Percentiles rank a stretch among this genome's conserved stretches.
phyloP scores from a whole-genome alignment of 2,329 filamentous ascomycete genomes.

The Cladosporium phlei region DNA sequence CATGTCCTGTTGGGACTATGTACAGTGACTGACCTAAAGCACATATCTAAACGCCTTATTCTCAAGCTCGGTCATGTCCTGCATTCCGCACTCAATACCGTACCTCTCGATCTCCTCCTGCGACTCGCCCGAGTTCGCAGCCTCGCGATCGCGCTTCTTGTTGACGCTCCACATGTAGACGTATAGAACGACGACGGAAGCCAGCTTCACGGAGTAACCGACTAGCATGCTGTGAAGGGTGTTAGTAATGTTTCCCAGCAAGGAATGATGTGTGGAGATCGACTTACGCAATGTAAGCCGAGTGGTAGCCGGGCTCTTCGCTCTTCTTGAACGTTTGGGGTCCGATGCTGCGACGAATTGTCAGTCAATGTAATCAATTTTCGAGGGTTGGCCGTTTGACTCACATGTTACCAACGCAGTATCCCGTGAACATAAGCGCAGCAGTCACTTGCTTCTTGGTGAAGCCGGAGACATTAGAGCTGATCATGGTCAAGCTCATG shows the following conservation, averaged over 20 bases:
- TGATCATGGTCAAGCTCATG: conserved; percentile 51
- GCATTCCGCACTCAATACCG: conserved; percentile 52
- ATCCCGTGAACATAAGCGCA: conserved; percentile 49
- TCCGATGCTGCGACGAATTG: neutral
- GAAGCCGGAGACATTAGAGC: conserved; percentile 50
- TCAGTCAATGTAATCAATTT: neutral
- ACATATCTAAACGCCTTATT: conserved; percentile 53
- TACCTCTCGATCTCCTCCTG: conserved; percentile 44
- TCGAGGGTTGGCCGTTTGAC: neutral
- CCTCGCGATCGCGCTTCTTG: conserved; percentile 49
- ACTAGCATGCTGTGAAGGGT: conserved; percentile 47
- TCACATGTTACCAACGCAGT: conserved; percentile 46
- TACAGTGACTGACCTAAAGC: conserved; percentile 27
- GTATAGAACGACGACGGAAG: conserved; percentile 48
- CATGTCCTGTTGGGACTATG: conserved; percentile 8
- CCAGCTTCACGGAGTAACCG: conserved; percentile 51
- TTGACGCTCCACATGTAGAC: conserved; percentile 54
- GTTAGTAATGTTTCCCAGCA: neutral
- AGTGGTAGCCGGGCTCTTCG: conserved; percentile 15
- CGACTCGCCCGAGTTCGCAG: conserved; percentile 27
- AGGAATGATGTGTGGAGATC: neutral
- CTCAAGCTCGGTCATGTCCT: conserved; percentile 53
- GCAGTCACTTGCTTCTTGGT: conserved; percentile 53
- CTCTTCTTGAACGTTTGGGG: conserved; percentile 13
- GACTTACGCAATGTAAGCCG: conserved; percentile 23